phyloP scores from a whole-genome alignment of 495 filamentous ascomycete genomes.

The Haplographium delicatum region DNA sequence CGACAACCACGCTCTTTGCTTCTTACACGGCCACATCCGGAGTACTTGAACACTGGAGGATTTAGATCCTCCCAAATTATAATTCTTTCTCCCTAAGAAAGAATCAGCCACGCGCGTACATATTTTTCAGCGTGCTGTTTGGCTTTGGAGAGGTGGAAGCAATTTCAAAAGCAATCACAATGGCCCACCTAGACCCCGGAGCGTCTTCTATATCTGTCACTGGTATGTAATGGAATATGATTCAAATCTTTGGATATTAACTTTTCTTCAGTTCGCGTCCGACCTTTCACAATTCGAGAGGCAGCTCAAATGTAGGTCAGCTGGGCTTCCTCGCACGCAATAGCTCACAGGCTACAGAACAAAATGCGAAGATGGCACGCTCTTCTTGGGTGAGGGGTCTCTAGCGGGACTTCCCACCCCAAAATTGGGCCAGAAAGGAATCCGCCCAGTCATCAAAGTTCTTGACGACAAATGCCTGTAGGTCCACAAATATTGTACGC shows the following conservation, averaged over 20 bases:
- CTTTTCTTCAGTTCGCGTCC: slow-evolving; percentile 68
- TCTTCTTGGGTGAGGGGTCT: slow-evolving; percentile 94
- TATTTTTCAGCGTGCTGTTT: slow-evolving; percentile 7
- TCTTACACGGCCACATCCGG: background rate
- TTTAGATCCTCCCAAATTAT: too few relatives aligned
- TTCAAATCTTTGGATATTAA: slow-evolving; percentile 9
- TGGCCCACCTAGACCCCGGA: slow-evolving; percentile 48
- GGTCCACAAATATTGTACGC: slow-evolving; percentile 28
- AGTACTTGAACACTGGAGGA: too few relatives aligned
- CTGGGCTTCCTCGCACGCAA: background rate
- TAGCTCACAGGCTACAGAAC: slow-evolving; percentile 40
- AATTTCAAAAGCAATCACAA: slow-evolving; percentile 26
- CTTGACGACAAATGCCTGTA: slow-evolving; percentile 95
- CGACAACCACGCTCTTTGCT: slow-evolving; percentile 9
- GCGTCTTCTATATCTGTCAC: slow-evolving; percentile 70
- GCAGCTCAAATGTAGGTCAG: slow-evolving; percentile 56
- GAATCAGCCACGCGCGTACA: background rate
- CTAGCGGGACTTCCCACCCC: slow-evolving; percentile 78
- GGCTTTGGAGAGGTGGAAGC: slow-evolving; percentile 6
- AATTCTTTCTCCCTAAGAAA: background rate
- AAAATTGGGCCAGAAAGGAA: slow-evolving; percentile 79
- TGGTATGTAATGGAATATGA: slow-evolving; percentile 31
- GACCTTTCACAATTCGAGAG: slow-evolving; percentile 83
- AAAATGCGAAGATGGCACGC: slow-evolving; percentile 75
- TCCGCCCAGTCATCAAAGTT: slow-evolving; percentile 90